Conservation (phyloP, 2,329 filamentous ascomycete genomes). For the Trichoderma sp. region DNA sequence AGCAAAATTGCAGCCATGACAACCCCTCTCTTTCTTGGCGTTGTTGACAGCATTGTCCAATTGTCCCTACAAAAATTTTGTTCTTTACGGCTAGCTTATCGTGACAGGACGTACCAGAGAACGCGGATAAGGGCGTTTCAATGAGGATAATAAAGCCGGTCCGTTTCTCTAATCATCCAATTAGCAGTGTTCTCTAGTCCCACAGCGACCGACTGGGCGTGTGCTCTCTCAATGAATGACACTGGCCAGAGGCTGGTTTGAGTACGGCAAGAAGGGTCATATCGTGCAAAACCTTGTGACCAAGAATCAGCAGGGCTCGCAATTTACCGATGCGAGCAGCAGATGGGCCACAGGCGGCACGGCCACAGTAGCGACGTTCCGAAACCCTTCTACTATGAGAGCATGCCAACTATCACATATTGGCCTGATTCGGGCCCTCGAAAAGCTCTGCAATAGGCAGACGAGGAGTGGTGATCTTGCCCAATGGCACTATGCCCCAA, state of each 20-base stretch:
- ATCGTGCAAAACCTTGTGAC: too few relatives aligned
- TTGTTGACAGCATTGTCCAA: neutral
- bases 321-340: neutral
- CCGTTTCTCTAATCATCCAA: neutral
- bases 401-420: neutral
- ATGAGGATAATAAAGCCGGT: neutral
- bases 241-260: too few relatives aligned
- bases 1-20: neutral
- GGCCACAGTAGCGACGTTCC: neutral
- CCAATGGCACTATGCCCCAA: neutral
- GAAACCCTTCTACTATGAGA: neutral
- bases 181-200: neutral
- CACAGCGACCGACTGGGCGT: neutral
- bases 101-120: neutral
- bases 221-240: too few relatives aligned
- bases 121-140: too few relatives aligned
- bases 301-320: neutral
- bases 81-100: too few relatives aligned
- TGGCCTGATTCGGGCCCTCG: neutral
- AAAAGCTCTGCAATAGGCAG: neutral
- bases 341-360: too few relatives aligned
- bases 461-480: accelerated
- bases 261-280: too few relatives aligned
- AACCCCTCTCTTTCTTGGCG: neutral
- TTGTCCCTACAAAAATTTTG: neutral